Evolutionary conservation across 73 alveolate species (phyloP).

Genomic region (Paramecium caudatum): DNA sequence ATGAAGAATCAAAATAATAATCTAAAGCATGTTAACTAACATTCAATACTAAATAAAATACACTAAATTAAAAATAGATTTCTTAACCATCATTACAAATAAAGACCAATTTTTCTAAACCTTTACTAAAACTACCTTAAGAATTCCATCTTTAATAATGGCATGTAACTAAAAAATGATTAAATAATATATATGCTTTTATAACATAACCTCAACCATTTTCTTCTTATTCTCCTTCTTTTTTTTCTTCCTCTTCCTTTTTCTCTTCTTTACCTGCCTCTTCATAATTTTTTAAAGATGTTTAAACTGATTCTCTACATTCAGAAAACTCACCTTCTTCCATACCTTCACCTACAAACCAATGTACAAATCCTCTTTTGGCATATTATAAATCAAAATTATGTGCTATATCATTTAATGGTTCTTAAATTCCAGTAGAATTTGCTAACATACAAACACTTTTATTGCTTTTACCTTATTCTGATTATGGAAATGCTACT

Average conservation of each 20-base stretch:
- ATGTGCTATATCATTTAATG: background rate
- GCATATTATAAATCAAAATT: background rate
- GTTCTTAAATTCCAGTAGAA: background rate
- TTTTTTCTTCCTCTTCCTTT: background rate
- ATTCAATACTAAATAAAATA: background rate
- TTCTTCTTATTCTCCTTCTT: background rate
- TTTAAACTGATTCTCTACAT: background rate
- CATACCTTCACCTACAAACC: background rate
- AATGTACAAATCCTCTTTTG: conserved; percentile 12
- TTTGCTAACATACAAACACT: conserved; percentile 29
- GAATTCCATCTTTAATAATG: conserved; percentile 18
- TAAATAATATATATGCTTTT: background rate
- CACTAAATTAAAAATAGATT: background rate
- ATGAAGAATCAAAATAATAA: background rate
- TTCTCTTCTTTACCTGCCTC: background rate
- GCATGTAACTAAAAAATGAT: background rate
- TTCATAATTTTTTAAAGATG: background rate
- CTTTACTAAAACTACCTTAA: conserved; percentile 8
- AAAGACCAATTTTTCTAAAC: conserved; percentile 19
- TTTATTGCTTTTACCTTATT: conserved; percentile 20
- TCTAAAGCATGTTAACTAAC: background rate
- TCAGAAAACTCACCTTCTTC: background rate
- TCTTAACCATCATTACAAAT: background rate
- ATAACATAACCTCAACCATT: background rate
- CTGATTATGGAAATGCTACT: background rate